Conservation (phyloP, 768 basidiomycete genomes). For the Lactarius tabidus region DNA sequence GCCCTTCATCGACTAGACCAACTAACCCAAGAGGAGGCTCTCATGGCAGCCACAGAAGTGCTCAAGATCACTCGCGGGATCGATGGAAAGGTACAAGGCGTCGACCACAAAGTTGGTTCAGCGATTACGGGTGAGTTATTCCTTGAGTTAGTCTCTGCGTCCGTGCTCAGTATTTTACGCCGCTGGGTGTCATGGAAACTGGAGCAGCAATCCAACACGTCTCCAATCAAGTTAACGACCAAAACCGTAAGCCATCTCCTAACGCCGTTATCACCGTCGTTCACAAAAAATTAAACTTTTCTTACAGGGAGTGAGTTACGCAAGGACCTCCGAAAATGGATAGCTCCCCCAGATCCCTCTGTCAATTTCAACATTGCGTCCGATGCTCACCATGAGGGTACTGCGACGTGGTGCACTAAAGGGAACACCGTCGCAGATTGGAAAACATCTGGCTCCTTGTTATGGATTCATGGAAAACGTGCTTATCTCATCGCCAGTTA, state of each 20-base stretch:
- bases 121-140: background rate
- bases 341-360: slow-evolving; percentile 1
- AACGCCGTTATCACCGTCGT: background rate
- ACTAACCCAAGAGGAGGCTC: background rate
- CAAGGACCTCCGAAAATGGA: background rate
- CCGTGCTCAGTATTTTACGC: background rate
- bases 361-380: background rate
- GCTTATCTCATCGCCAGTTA: too few relatives aligned
- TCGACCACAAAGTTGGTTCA: background rate
- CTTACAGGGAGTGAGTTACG: background rate
- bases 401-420: background rate
- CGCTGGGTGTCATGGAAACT: background rate
- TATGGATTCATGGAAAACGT: too few relatives aligned
- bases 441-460: too few relatives aligned
- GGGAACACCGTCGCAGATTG: background rate
- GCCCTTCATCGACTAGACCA: too few relatives aligned
- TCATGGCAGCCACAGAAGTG: background rate
- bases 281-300: background rate
- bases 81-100: background rate
- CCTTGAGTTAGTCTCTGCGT: background rate
- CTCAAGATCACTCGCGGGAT: background rate
- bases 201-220: background rate
- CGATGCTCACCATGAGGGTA: background rate
- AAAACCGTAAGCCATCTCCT: background rate
- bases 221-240: background rate